Conservation (phyloP, 345 rosid genomes). For the Salix udensis region DNA sequence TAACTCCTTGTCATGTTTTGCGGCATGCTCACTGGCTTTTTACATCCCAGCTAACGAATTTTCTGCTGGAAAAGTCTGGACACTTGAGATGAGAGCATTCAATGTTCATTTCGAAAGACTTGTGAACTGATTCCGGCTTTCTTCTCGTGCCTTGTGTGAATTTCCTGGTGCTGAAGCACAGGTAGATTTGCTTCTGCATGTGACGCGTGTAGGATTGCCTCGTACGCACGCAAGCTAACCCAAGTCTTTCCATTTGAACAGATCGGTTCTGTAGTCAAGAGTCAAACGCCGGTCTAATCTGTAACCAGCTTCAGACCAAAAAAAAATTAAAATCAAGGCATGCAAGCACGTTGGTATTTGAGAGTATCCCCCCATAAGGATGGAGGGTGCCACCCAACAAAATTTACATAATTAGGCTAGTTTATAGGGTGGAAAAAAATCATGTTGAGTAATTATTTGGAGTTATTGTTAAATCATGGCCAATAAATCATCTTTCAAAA, state of each 20-base stretch:
- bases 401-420: no score
- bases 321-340: neutral
- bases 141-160: neutral
- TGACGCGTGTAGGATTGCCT: neutral
- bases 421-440: no score
- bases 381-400: no score
- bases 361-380: no score
- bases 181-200: neutral
- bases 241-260: neutral
- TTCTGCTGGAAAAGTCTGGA: neutral
- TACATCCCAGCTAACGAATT: neutral
- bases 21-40: neutral
- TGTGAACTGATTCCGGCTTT: neutral
- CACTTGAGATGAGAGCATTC: neutral
- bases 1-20: no score
- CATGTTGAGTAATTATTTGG: no score
- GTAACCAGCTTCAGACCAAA: neutral
- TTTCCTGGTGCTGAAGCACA: neutral
- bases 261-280: neutral
- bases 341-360: neutral
- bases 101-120: neutral
- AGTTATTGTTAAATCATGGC: no score
- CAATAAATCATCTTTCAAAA: no score
- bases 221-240: no score
- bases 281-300: neutral